Conservation (phyloP, 2,329 filamentous ascomycete genomes). For the Rutstroemia sp. region DNA sequence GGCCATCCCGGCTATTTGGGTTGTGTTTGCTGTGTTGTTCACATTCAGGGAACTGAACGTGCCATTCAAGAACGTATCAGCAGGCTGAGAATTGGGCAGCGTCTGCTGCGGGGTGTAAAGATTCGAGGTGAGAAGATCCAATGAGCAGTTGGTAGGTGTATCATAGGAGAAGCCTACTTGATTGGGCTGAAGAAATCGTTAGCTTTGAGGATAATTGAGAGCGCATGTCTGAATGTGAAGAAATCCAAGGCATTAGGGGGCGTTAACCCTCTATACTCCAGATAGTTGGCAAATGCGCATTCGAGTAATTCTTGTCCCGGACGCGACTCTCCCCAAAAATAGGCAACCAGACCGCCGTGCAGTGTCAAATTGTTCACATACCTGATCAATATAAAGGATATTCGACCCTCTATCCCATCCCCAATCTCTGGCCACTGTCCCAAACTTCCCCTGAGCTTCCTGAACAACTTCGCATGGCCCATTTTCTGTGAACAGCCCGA, state of each 20-base stretch:
- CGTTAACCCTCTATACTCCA: too few relatives aligned
- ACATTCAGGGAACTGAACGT: slow-evolving; percentile 53
- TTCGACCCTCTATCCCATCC: slow-evolving; percentile 58
- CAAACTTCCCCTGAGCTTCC: slow-evolving; percentile 40
- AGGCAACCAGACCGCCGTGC: not conserved
- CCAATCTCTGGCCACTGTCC: slow-evolving; percentile 52
- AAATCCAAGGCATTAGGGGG: not conserved
- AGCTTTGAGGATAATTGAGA: slow-evolving; percentile 4
- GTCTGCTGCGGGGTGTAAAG: slow-evolving; percentile 34
- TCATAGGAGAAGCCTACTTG: slow-evolving; percentile 66
- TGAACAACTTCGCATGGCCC: slow-evolving; percentile 48
- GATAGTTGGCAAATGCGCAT: too few relatives aligned
- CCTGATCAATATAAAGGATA: slow-evolving; percentile 46
- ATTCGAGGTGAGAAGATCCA: slow-evolving; percentile 38
- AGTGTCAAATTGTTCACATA: slow-evolving; percentile 23
- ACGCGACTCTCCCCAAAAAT: not conserved
- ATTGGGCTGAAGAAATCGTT: slow-evolving; percentile 47
- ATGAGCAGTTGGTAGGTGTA: slow-evolving; percentile 51
- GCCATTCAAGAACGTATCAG: slow-evolving; percentile 46
- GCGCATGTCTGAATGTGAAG: not conserved
- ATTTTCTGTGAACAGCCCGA: slow-evolving; percentile 54
- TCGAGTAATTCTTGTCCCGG: too few relatives aligned
- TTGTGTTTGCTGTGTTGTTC: slow-evolving; percentile 39
- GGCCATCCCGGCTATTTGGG: slow-evolving; percentile 44
- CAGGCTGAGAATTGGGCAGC: slow-evolving; percentile 23